Evolutionary conservation across 768 basidiomycete genomes (phyloP).

Genomic region (Asterophora lycoperdoides): DNA sequence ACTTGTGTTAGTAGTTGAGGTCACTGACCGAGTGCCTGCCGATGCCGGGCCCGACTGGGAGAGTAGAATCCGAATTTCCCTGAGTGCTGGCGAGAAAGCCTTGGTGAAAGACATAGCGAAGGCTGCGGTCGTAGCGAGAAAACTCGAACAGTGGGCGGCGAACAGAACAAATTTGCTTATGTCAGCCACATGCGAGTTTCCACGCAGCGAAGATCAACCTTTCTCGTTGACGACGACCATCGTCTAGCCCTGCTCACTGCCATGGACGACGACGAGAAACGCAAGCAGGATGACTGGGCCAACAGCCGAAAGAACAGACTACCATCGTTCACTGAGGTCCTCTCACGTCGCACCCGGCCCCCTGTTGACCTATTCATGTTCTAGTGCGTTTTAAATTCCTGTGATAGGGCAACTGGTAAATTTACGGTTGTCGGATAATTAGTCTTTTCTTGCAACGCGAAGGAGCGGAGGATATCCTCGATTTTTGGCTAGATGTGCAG

Average conservation of each 20-base stretch:
- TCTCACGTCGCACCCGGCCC: conserved; percentile 84
- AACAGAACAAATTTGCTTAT: conserved; percentile 23
- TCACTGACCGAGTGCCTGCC: conserved; percentile 67
- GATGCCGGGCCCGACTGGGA: conserved; percentile 76
- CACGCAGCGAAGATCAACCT: conserved; percentile 21
- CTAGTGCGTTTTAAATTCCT: conserved; percentile 62
- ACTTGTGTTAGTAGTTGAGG: background rate
- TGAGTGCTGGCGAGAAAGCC: conserved; percentile 70
- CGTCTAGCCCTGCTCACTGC: conserved; percentile 14
- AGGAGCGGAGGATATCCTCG: conserved; percentile 92
- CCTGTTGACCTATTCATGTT: conserved; percentile 99
- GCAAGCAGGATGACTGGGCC: conserved; percentile 70
- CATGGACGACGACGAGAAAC: conserved; percentile 58
- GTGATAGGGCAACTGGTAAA: background rate
- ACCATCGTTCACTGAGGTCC: conserved; percentile 87
- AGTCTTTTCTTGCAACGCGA: conserved; percentile 96
- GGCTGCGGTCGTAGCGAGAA: conserved; percentile 1
- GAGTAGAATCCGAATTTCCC: conserved; percentile 77
- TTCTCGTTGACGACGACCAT: conserved; percentile 27
- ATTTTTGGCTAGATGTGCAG: conserved; percentile 99
- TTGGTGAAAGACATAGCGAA: conserved; percentile 60
- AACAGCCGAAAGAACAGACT: conserved; percentile 68
- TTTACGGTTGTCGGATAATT: background rate
- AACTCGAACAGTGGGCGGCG: conserved; percentile 8
- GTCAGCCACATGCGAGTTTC: conserved; percentile 26